Conservation (phyloP, 768 basidiomycete genomes). For the Collybiopsis confluens region DNA sequence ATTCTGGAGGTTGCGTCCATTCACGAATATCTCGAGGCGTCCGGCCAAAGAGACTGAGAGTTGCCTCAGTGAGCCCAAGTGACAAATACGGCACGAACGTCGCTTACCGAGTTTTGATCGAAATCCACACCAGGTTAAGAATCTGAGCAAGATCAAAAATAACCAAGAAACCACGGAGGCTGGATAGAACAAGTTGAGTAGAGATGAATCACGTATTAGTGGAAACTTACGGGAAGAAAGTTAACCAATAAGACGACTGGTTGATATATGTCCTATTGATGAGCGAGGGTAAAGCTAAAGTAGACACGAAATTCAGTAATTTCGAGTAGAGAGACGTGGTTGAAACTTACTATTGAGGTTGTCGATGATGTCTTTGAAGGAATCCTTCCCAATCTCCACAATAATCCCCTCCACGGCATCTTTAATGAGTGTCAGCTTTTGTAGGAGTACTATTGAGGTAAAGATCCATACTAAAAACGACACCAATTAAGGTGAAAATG, state of each 20-base stretch:
- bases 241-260: conserved; percentile 90
- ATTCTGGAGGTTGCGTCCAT: conserved; percentile 87
- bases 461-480: conserved; percentile 69
- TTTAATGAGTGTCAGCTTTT: conserved; percentile 13
- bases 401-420: conserved; percentile 42
- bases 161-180: conserved; percentile 89
- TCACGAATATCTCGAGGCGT: conserved; percentile 89
- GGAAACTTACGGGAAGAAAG: conserved; percentile 74
- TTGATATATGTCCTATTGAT: conserved; percentile 89
- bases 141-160: conserved; percentile 96
- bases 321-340: not conserved
- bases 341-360: conserved; percentile 40
- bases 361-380: conserved; percentile 41
- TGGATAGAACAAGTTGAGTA: conserved; percentile 20
- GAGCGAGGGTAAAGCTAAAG: conserved; percentile 55
- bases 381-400: conserved; percentile 39
- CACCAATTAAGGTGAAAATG: conserved; percentile 91
- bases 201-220: conserved; percentile 3
- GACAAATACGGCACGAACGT: not conserved
- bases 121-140: conserved; percentile 81
- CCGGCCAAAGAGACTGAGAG: conserved; percentile 68
- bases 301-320: not conserved
- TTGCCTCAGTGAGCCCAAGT: not conserved
- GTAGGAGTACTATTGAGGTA: not conserved
- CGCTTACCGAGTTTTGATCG: conserved; percentile 78